Evolutionary conservation across 2,329 filamentous ascomycete genomes (phyloP).

Genomic region (Colletotrichum sp.): DNA sequence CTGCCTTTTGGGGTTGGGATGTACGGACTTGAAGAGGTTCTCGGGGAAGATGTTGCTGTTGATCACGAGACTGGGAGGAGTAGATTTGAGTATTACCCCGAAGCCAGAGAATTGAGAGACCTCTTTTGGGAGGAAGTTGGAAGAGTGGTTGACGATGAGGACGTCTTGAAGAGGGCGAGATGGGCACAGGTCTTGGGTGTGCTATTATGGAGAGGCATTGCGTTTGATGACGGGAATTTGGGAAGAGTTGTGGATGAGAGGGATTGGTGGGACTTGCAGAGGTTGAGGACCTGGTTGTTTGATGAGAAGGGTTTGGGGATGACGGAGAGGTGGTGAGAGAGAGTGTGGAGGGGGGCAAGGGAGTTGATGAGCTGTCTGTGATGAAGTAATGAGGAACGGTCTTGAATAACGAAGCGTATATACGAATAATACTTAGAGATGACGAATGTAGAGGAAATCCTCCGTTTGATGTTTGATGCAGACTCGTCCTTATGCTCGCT

Average conservation of each 20-base stretch:
- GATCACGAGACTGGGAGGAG: conserved; percentile 5
- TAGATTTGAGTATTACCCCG: conserved; percentile 48
- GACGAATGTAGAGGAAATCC: background rate
- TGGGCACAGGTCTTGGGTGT: conserved; percentile 57
- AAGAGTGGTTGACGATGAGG: conserved; percentile 30
- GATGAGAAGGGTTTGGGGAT: background rate
- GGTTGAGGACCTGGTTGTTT: conserved; percentile 40
- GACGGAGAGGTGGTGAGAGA: background rate
- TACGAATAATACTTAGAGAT: background rate
- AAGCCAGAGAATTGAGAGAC: conserved; percentile 44
- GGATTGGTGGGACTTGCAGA: conserved; percentile 58
- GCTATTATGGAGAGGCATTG: conserved; percentile 66
- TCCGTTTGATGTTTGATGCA: background rate
- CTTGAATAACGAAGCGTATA: background rate
- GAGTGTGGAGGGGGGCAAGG: background rate
- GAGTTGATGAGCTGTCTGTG: background rate
- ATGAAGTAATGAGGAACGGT: background rate
- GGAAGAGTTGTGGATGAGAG: conserved; percentile 59
- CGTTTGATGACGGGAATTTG: conserved; percentile 64
- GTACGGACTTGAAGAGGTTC: conserved; percentile 64
- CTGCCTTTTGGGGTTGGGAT: conserved; percentile 63
- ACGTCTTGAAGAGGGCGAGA: conserved; percentile 36
- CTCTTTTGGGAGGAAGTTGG: conserved; percentile 54
- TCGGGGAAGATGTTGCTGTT: conserved; percentile 46
- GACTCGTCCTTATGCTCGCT: background rate